Conservation (phyloP, 176 grass and related monocot genomes). For the Phoenix roebelenii region DNA sequence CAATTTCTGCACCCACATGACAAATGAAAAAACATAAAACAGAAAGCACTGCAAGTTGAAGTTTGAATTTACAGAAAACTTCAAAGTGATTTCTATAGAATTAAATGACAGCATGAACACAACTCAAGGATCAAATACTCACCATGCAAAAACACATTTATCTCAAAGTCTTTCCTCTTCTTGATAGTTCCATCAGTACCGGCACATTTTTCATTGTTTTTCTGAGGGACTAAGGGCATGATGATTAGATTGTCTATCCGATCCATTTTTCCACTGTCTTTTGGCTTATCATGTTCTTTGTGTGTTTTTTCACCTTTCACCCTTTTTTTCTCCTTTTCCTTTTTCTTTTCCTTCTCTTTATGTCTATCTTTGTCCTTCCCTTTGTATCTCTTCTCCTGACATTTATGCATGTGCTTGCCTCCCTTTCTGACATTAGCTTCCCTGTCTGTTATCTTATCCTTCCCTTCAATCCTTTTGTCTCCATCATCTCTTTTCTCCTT, state of each 20-base stretch:
- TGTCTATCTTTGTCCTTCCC: conserved; percentile 46
- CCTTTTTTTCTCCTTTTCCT: conserved; percentile 50
- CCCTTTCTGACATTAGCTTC: conserved; percentile 27
- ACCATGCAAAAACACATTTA: conserved; percentile 59
- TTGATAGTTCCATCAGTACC: conserved; percentile 37
- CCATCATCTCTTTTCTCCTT: not conserved
- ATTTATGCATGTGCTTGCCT: conserved; percentile 34
- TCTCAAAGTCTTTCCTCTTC: conserved; percentile 66
- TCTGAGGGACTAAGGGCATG: conserved; percentile 24
- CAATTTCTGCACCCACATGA: conserved; percentile 51
- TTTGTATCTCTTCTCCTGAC: conserved; percentile 50
- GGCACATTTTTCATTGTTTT: conserved; percentile 25
- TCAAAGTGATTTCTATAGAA: conserved; percentile 19
- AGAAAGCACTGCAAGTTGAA: not conserved
- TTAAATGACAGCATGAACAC: conserved; percentile 15
- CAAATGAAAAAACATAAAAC: conserved; percentile 54
- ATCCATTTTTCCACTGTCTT: conserved; percentile 36
- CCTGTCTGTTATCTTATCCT: conserved; percentile 42
- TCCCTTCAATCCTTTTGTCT: conserved; percentile 33
- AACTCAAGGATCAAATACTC: conserved; percentile 27
- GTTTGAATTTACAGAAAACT: conserved; percentile 24
- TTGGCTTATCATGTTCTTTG: conserved; percentile 42
- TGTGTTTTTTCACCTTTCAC: conserved; percentile 38
- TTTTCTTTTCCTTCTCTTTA: conserved; percentile 65
- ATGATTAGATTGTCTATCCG: conserved; percentile 29